phyloP scores from a whole-genome alignment of 306 rosid genomes.

The Hippophae rhamnoides region DNA sequence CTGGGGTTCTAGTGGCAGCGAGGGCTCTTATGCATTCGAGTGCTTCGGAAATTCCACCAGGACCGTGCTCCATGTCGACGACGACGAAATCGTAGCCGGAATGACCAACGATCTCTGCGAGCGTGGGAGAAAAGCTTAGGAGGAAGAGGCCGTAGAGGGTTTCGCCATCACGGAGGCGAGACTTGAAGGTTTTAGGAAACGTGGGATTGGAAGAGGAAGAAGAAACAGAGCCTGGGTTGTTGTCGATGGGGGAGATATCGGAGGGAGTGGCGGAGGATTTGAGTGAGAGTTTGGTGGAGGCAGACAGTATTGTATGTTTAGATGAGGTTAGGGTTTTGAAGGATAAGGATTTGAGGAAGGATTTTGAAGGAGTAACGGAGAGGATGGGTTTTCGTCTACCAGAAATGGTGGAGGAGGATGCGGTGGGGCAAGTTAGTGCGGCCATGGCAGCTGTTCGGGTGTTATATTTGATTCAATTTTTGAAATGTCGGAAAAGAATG shows the following conservation, averaged over 20 bases:
- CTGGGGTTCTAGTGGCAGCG: slow-evolving; percentile 57
- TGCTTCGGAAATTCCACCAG: slow-evolving; percentile 53
- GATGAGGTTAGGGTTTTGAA: no score
- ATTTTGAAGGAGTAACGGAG: no score
- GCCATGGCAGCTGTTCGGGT: no score
- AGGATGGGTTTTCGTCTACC: no score
- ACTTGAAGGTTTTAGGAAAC: slow-evolving; percentile 30
- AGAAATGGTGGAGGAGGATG: no score
- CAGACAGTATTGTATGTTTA: no score
- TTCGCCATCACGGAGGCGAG: slow-evolving; percentile 59
- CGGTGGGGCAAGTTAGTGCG: no score
- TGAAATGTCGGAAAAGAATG: no score
- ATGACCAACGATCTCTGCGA: slow-evolving; percentile 69
- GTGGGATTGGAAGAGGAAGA: neutral
- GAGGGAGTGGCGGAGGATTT: slow-evolving; percentile 25
- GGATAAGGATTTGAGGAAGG: no score
- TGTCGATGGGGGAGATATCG: slow-evolving; percentile 14
- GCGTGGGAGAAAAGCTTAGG: slow-evolving; percentile 69
- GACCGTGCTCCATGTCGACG: slow-evolving; percentile 83
- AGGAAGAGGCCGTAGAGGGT: slow-evolving; percentile 71
- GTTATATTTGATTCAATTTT: no score
- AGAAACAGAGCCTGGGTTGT: neutral
- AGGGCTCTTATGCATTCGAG: slow-evolving; percentile 62
- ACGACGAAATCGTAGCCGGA: slow-evolving; percentile 74
- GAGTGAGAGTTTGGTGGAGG: slow-evolving; percentile 1